Evolutionary conservation across 345 rosid species (phyloP), one percentile per base, ranked within the genome.

Genomic region (Noccaea caerulescens): DNA sequence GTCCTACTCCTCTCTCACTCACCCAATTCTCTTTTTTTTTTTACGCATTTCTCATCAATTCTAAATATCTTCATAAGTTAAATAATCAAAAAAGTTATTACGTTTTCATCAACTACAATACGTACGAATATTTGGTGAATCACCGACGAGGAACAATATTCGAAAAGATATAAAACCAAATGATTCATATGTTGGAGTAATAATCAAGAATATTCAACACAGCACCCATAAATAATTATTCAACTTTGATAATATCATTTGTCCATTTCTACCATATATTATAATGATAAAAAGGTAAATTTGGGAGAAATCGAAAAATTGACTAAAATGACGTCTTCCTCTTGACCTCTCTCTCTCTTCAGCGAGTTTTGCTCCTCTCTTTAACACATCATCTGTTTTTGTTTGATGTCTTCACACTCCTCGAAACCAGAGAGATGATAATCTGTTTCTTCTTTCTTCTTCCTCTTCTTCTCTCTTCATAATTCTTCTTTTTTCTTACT

Each of bases 301-400:
- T 57, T 53, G 52, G 64, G 57, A 69, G 65, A 54, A 61, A 61
- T 58, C 20, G 18, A 47, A 63, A 69, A 32, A 11, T 46, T 42
- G 79, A 76, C 67, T 41, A 42, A 57, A 57, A 70, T 57, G 79
- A 69, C 72, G 76, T 70, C 71, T 39, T 70, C 61, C 1, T 39
- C 61, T 69, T 76, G 66, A 69, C 75, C 53, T 69, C 65, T 73
- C 36, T 65, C 56, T 25, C 46, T 16, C 39, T 68, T 14, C 69
- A 23, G 69, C 73, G 56, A 67, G 74, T 68, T 61, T 75, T 51
- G 42, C 68, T 68, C 55, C 46, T 51, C 47, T 36, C 47, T 36
- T 46, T n/a, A 57, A 34, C 56, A 43, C 72, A 55, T 44, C 72
- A 50, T 51, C 58, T 51, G 11, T 50, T 37, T 52, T 37, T n/a